phyloP scores from a whole-genome alignment of 768 basidiomycete species.

The Pisolithus microcarpus region DNA sequence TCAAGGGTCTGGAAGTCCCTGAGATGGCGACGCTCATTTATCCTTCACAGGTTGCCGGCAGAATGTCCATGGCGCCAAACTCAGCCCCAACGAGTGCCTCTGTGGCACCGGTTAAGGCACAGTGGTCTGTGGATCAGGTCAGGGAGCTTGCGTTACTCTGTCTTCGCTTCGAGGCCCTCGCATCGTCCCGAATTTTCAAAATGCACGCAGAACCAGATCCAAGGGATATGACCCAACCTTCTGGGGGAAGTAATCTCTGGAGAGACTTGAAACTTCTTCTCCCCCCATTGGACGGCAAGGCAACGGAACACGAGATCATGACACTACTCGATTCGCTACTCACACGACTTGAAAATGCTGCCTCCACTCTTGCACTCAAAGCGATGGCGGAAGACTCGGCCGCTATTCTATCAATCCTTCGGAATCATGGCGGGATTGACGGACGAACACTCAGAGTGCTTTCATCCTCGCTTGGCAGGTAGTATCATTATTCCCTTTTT shows the following conservation, averaged over 20 bases:
- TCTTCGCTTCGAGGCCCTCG: slow-evolving; percentile 72
- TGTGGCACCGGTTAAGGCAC: slow-evolving; percentile 34
- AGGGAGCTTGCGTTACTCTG: slow-evolving; percentile 65
- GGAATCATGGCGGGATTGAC: slow-evolving; percentile 35
- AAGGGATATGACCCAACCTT: slow-evolving; percentile 25
- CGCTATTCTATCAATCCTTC: slow-evolving; percentile 31
- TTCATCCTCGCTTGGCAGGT: slow-evolving; percentile 27
- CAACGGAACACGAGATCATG: slow-evolving; percentile 66
- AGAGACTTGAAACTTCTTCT: slow-evolving; percentile 59
- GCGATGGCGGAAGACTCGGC: slow-evolving; percentile 10
- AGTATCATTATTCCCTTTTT: slow-evolving; percentile 1
- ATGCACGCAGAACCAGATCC: slow-evolving; percentile 37
- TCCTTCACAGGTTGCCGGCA: slow-evolving; percentile 63
- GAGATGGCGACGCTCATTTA: slow-evolving; percentile 84
- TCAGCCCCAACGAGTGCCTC: slow-evolving; percentile 11
- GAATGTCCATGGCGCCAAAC: slow-evolving; percentile 50
- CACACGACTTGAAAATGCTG: slow-evolving; percentile 69
- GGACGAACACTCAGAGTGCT: slow-evolving; percentile 42
- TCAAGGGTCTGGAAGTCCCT: slow-evolving; percentile 91
- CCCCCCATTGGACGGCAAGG: slow-evolving; percentile 61
- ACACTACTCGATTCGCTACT: slow-evolving; percentile 71
- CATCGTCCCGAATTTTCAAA: slow-evolving; percentile 54
- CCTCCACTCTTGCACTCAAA: slow-evolving; percentile 26
- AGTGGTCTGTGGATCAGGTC: slow-evolving; percentile 68
- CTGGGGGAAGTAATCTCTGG: slow-evolving; percentile 17